Base-by-base conservation (phyloP, 805 yeast species). In the Pichia californica region DNA sequence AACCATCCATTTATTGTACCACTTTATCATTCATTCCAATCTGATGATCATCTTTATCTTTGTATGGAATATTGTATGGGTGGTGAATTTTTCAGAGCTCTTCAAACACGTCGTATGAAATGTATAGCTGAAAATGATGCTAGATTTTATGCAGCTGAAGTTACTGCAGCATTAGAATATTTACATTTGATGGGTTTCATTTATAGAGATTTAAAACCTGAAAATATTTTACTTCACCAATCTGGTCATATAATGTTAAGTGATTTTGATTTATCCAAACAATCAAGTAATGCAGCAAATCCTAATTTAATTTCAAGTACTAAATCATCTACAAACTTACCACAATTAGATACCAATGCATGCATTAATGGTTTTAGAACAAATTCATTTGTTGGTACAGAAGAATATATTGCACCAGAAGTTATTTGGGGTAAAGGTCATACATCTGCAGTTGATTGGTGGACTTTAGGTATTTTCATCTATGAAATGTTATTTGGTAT, bases 21-120 rank as follows among this genome's bases (percentile, higher is more conserved):
- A 0, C 69, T 93, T 21, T 91, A 93, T 58, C 99, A 93, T 63
- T 88, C 96, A 0, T 93, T 93, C 68, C 99, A 93, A 65, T 83
- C 95, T 4, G 93, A 87, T 47, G 97, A 89, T 54, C 80, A 85
- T 57, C 65, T 93, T 10, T 93, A 88, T 54, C 74, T 93, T 32
- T 93, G 99, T 64, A 91, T 94, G 96, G 99, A 93, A 61, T 93
- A 91, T 57, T 93, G 99, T 59, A 88, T 93, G 88, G 99, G 99
- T 26, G 99, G 99, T 36, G 99, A 94, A 65, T 93, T 93, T 57
- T 93, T 93, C 70, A 70, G 98, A 47, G 99, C 98, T 0, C 66
- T 93, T 42, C 99, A 93, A 64, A 88, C 97, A 0, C 73, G 97
- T 48, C 82, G 79, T 48, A 78, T 88, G 43, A 87, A 88, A 59